Percentiles rank a stretch among this genome's conserved stretches.
phyloP scores from a whole-genome alignment of 2,329 filamentous ascomycete genomes.

The Colletotrichum paranaense region DNA sequence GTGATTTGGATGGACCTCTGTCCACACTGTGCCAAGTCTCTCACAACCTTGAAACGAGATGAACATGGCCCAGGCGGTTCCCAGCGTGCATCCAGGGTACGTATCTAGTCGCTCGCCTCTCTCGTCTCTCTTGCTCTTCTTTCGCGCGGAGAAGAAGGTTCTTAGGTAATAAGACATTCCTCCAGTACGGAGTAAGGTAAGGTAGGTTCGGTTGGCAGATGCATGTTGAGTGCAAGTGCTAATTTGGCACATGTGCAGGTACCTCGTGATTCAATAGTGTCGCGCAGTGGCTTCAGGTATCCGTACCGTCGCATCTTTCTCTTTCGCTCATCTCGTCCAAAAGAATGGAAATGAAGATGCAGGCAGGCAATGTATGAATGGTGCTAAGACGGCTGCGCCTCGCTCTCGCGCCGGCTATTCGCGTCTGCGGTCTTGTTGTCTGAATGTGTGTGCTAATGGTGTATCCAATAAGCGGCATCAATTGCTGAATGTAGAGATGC shows the following conservation, averaged over 20 bases:
- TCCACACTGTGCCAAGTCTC: constrained; percentile 7
- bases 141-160: not conserved
- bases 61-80: constrained; percentile 18
- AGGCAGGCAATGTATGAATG: not conserved
- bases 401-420: not conserved
- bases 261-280: constrained; percentile 5
- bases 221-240: not conserved
- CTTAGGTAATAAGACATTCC: not conserved
- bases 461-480: too few relatives aligned
- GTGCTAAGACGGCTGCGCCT: constrained; percentile 5
- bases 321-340: not conserved
- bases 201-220: not conserved
- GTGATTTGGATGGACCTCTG: not conserved
- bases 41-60: constrained; percentile 33
- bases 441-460: not conserved
- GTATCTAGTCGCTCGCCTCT: not conserved
- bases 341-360: not conserved
- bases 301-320: not conserved
- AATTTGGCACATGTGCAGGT: not conserved
- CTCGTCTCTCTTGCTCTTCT: not conserved
- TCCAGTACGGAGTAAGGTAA: not conserved
- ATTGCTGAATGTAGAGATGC: not conserved
- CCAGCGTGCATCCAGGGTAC: not conserved
- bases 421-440: not conserved
- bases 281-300: constrained; percentile 9